These are phyloP conservation scores for Nothomitra cinnamomea DNA, from an alignment of 2,329 filamentous ascomycete species.

Conservation along the genomic window DNA sequence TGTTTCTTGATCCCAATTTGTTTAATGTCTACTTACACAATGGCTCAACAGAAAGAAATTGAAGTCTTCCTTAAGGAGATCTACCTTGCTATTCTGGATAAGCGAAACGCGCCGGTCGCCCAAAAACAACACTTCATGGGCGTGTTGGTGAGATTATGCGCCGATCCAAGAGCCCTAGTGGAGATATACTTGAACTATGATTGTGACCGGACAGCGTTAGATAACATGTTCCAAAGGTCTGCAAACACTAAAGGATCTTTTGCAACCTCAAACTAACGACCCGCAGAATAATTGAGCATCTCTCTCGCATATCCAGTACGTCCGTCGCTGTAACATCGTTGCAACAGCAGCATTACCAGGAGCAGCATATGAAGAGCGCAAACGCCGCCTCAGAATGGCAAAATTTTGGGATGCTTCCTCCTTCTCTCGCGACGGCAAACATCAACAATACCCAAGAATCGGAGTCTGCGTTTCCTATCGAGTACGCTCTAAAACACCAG, in stretches of 20 bases:
- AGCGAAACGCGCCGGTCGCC: slow-evolving; percentile 67
- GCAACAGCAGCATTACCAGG: slow-evolving; percentile 77
- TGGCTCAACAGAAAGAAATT: slow-evolving; percentile 58
- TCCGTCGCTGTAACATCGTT: slow-evolving; percentile 57
- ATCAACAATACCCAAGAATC: slow-evolving; percentile 39
- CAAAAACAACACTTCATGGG: slow-evolving; percentile 88
- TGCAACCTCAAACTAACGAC: slow-evolving; percentile 3
- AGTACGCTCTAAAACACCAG: slow-evolving; percentile 81
- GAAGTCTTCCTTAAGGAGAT: slow-evolving; percentile 98
- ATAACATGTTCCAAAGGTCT: slow-evolving; percentile 81
- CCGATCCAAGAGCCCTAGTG: slow-evolving; percentile 74
- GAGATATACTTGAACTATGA: slow-evolving; percentile 98
- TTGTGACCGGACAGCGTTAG: slow-evolving; percentile 77
- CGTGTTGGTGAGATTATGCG: slow-evolving; percentile 67
- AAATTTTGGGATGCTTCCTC: slow-evolving; percentile 66
- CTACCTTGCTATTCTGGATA: slow-evolving; percentile 80
- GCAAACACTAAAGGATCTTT: background rate
- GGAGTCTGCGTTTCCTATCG: slow-evolving; percentile 62
- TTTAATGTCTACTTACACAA: background rate
- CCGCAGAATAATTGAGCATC: slow-evolving; percentile 66
- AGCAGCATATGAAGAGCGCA: slow-evolving; percentile 47
- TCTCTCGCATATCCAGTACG: slow-evolving; percentile 71
- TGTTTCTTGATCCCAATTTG: background rate
- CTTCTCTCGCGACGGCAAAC: slow-evolving; percentile 64
- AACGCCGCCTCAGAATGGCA: slow-evolving; percentile 62